Percentiles rank a stretch among this genome's conserved stretches.
These are phyloP conservation scores for Spathaspora sp. DNA, from an alignment of 805 yeast species.

Conservation along the genomic window DNA sequence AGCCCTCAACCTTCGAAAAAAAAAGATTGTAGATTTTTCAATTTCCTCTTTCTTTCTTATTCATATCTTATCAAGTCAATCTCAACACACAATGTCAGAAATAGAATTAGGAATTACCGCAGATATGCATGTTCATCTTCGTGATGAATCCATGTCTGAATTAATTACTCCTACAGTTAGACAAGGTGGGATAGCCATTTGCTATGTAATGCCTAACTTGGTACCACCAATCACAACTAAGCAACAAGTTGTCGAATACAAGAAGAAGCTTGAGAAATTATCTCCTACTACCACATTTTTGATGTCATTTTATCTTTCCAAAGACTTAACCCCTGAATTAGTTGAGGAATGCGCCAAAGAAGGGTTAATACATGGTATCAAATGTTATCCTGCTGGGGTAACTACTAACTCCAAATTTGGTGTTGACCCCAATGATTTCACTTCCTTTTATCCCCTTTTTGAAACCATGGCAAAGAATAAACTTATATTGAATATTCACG, in stretches of 20 bases:
- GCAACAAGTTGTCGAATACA: conserved; percentile 68
- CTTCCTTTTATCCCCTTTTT: conserved; percentile 84
- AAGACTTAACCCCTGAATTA: conserved; percentile 79
- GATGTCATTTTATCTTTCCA: conserved; percentile 84
- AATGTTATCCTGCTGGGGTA: conserved; percentile 98
- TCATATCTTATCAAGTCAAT: background rate
- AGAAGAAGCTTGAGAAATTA: conserved; percentile 53
- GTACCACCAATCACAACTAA: conserved; percentile 87
- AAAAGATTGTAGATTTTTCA: background rate
- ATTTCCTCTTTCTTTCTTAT: background rate
- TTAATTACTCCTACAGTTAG: conserved; percentile 85
- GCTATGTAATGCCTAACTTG: conserved; percentile 94
- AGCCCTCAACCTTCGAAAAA: background rate
- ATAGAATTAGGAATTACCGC: conserved; percentile 69
- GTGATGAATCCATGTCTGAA: conserved; percentile 93
- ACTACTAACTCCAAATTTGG: conserved; percentile 95
- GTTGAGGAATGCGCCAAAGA: conserved; percentile 71
- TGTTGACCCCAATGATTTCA: conserved; percentile 89
- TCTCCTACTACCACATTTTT: conserved; percentile 83
- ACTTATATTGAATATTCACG: conserved; percentile 85
- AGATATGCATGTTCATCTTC: conserved; percentile 93
- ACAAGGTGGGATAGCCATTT: conserved; percentile 87
- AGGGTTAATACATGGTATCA: conserved; percentile 79
- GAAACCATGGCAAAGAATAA: conserved; percentile 79
- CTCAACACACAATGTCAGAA: conserved; percentile 14